Evolutionary conservation across 2,329 filamentous ascomycete species (phyloP).

Genomic region (Diaporthe citrichinensis): DNA sequence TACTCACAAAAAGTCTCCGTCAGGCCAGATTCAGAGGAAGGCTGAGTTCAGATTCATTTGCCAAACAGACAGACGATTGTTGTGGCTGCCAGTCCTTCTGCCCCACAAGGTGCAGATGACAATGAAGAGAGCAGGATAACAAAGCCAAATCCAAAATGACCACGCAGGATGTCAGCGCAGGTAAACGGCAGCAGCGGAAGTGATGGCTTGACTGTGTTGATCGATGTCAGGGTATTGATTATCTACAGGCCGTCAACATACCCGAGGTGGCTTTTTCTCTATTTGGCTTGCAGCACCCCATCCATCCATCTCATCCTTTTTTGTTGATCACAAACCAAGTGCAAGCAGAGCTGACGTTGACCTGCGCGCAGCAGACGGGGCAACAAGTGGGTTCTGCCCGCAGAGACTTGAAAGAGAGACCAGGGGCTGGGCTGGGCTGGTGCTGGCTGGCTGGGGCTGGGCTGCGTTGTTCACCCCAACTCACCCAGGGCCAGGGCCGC

Average conservation of each 20-base stretch:
- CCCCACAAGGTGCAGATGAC: conserved; percentile 22
- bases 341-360: conserved; percentile 27
- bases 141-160: not conserved
- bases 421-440: not conserved
- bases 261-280: not conserved
- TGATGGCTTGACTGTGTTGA: not conserved
- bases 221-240: not conserved
- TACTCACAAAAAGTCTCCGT: conserved; percentile 4
- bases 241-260: not conserved
- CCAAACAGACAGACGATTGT: conserved; percentile 1
- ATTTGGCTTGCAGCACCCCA: not conserved
- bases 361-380: conserved; percentile 27
- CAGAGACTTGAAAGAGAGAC: conserved; percentile 19
- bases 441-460: not conserved
- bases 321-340: conserved; percentile 12
- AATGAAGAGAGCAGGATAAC: not conserved
- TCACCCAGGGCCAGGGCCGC: conserved; percentile 1
- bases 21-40: conserved; percentile 15
- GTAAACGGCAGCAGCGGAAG: not conserved
- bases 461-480: conserved; percentile 18
- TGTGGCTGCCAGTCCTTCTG: conserved; percentile 3
- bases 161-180: not conserved
- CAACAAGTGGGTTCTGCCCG: conserved; percentile 20
- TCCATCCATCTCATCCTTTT: not conserved
- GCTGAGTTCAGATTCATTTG: conserved; percentile 26